Evolutionary conservation across 441 rosid genomes (phyloP).

Genomic region (Codiaeum variegatum): DNA sequence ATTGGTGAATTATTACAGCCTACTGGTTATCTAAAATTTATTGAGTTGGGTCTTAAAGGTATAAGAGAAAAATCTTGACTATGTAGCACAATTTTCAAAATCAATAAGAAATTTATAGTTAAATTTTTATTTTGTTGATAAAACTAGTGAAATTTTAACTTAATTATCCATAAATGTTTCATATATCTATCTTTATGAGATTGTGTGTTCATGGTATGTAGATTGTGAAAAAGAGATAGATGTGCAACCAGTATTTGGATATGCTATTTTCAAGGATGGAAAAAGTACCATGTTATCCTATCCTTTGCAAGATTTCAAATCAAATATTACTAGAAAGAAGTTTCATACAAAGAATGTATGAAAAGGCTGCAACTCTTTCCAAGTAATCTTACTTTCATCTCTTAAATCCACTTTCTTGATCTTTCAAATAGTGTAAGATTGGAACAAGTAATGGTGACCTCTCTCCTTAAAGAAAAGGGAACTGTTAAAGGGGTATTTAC

Average conservation of each 20-base stretch:
- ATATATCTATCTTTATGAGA: not conserved
- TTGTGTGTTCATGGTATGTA: conserved; percentile 22
- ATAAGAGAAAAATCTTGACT: not conserved
- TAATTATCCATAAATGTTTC: too few species aligned
- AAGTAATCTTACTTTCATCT: not conserved
- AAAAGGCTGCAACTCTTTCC: not conserved
- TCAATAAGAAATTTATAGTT: too few species aligned
- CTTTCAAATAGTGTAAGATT: conserved; percentile 15
- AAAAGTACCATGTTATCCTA: conserved; percentile 50
- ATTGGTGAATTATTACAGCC: too few species aligned
- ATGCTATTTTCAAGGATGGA: conserved; percentile 80
- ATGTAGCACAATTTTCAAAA: too few species aligned
- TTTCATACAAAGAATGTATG: not conserved
- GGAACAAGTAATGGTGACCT: conserved; percentile 13
- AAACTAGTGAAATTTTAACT: too few species aligned
- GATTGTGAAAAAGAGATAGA: conserved; percentile 63
- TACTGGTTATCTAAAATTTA: too few species aligned
- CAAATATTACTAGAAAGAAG: conserved; percentile 15
- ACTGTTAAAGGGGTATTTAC: conserved; percentile 8
- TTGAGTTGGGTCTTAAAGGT: conserved; percentile 75
- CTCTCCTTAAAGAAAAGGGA: conserved; percentile 10
- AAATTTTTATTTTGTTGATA: too few species aligned
- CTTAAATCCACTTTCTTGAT: too few species aligned
- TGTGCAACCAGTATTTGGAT: too few species aligned
- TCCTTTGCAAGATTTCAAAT: not conserved